Percentiles rank a stretch among this genome's conserved stretches.
phyloP scores from a whole-genome alignment of 2,329 filamentous ascomycete genomes.

The Scedosporium aurantiacum region DNA sequence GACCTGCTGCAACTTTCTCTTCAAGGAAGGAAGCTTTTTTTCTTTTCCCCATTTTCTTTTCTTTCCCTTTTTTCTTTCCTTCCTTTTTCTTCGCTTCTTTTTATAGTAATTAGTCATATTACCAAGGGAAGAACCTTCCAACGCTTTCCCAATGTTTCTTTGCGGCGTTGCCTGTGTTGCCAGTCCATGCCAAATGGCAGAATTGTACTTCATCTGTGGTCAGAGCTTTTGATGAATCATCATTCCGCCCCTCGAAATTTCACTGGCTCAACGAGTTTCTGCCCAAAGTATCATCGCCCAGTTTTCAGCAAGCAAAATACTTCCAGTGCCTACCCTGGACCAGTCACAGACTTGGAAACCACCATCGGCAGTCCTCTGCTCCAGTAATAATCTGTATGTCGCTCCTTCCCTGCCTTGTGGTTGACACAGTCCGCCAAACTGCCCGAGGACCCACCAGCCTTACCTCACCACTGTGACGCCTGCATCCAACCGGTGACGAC shows the following conservation, averaged over 20 bases:
- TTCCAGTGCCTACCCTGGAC: background rate
- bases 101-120: too few relatives aligned
- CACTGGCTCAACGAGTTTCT: background rate
- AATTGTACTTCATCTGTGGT: background rate
- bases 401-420: conserved; percentile 11
- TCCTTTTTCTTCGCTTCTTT: too few relatives aligned
- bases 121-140: too few relatives aligned
- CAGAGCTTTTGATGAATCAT: background rate
- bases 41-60: too few relatives aligned
- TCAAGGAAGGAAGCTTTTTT: too few relatives aligned
- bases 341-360: too few relatives aligned
- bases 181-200: background rate
- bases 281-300: background rate
- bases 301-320: background rate
- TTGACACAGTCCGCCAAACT: conserved; percentile 12
- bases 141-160: too few relatives aligned
- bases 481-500: conserved; percentile 5
- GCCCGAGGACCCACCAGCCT: conserved; percentile 5
- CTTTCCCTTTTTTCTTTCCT: too few relatives aligned
- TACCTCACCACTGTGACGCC: conserved; percentile 6
- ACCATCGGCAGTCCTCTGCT: background rate
- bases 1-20: too few relatives aligned
- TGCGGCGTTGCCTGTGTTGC: background rate
- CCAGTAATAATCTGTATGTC: conserved; percentile 10
- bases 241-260: background rate